Base-by-base conservation (phyloP, 2,329 filamentous ascomycete species). In the Davidsoniella neocaledoniae region DNA sequence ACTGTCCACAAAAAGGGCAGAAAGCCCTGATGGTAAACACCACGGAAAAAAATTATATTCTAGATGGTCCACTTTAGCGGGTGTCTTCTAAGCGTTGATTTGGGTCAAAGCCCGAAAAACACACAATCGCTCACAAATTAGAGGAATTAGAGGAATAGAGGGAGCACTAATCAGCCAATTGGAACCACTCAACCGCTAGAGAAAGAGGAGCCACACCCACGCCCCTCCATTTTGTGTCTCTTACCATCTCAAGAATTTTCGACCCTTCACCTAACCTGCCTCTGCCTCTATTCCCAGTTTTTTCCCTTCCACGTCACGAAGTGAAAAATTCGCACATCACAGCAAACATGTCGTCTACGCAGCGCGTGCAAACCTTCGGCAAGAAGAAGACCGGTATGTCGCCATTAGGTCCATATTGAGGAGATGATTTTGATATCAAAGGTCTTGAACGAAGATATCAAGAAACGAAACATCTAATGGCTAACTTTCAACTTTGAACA, bases 311-410 rank as follows among this genome's bases (percentile, higher is more conserved):
- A 52, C 47, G 43, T 50, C 43, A 47, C 43, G 48, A 59, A 60
- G 58, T 53, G 51, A 53, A 53, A 52, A 53, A 49, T 47, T 53
- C 48, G 51, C 51, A 50, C 51, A 53, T 53, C 48, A 50, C 63
- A 65, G 66, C 68, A 74, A 84, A 66, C 70, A 86, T 86, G 80
- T 81, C 83, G 70, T 73, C 80, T 64, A 73, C 76, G 63, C 81
- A 84, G 73, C 83, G 79, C 71, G 83, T 87, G 65, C 87, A 94
- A 80, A 94, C 87, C 84, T 95, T 96, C 84, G 88, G 88, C 82
- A 95, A 95, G 83, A 88, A 88, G 79, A 86, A 85, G 79, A 87
- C 80, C 67, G 86, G 53, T 52, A 53, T 53, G 52, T 42, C 33
- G 39, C 29, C 12, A 4, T 33, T 1, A 12, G 7, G 26, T 33